Evolutionary conservation across 2,329 filamentous ascomycete genomes (phyloP).

Genomic region (Salinomyces thailandicus): DNA sequence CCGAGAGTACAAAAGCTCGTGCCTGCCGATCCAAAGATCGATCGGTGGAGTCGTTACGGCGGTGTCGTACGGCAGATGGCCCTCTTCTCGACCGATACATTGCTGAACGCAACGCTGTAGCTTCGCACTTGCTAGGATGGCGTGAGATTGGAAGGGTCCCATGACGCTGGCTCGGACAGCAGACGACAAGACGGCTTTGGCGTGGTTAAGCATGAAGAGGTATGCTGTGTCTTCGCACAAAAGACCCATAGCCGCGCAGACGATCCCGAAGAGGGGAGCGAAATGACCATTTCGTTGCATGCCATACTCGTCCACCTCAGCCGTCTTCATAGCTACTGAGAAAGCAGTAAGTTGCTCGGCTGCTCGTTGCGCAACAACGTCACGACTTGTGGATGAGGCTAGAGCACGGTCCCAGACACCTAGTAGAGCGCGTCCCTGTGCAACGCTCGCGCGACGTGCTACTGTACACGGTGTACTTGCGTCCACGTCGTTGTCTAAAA

Average conservation of each 20-base stretch:
- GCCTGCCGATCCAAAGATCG: slow-evolving; percentile 74
- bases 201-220: slow-evolving; percentile 65
- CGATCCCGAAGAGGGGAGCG: slow-evolving; percentile 58
- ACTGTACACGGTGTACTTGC: slow-evolving; percentile 71
- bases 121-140: slow-evolving; percentile 52
- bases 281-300: slow-evolving; percentile 47
- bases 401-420: slow-evolving; percentile 56
- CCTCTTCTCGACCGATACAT: slow-evolving; percentile 52
- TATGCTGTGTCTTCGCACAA: slow-evolving; percentile 55
- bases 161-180: slow-evolving; percentile 68
- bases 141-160: slow-evolving; percentile 71
- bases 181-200: slow-evolving; percentile 64
- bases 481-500: slow-evolving; percentile 65
- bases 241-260: slow-evolving; percentile 53
- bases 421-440: slow-evolving; percentile 65
- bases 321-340: slow-evolving; percentile 13
- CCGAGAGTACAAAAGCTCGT: slow-evolving; percentile 72
- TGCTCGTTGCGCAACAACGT: slow-evolving; percentile 1
- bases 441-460: slow-evolving; percentile 60
- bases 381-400: slow-evolving; percentile 3
- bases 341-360: slow-evolving; percentile 11
- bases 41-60: slow-evolving; percentile 66
- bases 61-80: slow-evolving; percentile 48
- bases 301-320: slow-evolving; percentile 10
- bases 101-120: slow-evolving; percentile 49